phyloP scores from a whole-genome alignment of 208 protist genomes.

The Jaenimonas drosophilae region DNA sequence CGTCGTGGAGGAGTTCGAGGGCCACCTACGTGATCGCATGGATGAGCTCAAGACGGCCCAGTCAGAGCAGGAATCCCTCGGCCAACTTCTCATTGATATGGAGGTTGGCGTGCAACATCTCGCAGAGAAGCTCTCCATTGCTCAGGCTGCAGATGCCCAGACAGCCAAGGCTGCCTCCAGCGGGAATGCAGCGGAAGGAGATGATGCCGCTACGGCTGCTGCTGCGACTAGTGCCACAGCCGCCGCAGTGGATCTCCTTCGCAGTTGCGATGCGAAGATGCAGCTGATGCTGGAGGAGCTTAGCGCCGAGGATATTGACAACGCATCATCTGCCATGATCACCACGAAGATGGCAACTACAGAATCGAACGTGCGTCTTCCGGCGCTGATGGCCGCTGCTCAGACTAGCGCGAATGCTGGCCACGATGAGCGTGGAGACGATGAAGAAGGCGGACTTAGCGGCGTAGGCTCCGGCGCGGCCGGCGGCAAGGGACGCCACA shows the following conservation, averaged over 20 bases:
- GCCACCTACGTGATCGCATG: conserved; percentile 61
- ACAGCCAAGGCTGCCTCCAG: background rate
- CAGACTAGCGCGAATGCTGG: conserved; percentile 1
- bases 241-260: conserved; percentile 48
- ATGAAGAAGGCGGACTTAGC: conserved; percentile 14
- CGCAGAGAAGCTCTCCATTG: conserved; percentile 62
- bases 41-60: conserved; percentile 47
- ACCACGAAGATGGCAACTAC: conserved; percentile 17
- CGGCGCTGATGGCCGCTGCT: conserved; percentile 16
- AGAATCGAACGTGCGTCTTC: conserved; percentile 37
- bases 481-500: background rate
- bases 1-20: conserved; percentile 86
- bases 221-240: background rate
- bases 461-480: conserved; percentile 1
- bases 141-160: background rate
- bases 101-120: conserved; percentile 87
- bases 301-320: conserved; percentile 26
- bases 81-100: conserved; percentile 70
- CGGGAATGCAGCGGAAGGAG: background rate
- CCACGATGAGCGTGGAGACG: conserved; percentile 1
- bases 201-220: background rate
- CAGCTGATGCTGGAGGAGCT: conserved; percentile 58
- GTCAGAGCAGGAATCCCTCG: conserved; percentile 50
- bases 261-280: conserved; percentile 40
- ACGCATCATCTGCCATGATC: conserved; percentile 17